Conservation (phyloP, 257 asterid genomes). For the Solanum sejunctum region DNA sequence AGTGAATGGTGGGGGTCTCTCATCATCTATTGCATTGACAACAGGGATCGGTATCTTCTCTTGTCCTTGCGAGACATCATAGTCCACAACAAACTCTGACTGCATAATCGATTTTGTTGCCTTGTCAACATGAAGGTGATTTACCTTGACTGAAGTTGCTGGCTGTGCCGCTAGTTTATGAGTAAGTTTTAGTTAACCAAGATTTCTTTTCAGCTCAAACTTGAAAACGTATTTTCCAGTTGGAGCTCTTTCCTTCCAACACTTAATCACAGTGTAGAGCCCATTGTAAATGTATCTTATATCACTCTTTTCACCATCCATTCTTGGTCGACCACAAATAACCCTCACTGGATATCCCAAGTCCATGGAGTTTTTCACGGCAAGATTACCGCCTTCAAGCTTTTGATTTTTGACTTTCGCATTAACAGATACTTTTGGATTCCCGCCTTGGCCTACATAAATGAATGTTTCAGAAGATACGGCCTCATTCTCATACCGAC, state of each 20-base stretch:
- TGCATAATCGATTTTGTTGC: background rate
- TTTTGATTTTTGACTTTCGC: conserved; percentile 8
- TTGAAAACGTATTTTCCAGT: conserved; percentile 16
- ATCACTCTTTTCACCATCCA: background rate
- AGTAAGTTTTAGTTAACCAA: conserved; percentile 14
- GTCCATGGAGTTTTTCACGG: conserved; percentile 20
- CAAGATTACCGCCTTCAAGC: conserved; percentile 19
- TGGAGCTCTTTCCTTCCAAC: conserved; percentile 13
- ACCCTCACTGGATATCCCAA: conserved; percentile 23
- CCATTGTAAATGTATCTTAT: conserved; percentile 20
- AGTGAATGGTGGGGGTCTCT: conserved; percentile 23
- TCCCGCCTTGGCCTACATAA: conserved; percentile 31
- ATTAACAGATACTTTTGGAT: background rate
- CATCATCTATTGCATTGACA: conserved; percentile 21
- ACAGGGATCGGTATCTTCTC: conserved; percentile 24
- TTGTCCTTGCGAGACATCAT: conserved; percentile 32
- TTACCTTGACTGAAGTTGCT: background rate
- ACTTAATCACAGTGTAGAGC: conserved; percentile 15
- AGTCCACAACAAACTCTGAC: background rate
- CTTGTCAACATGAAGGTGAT: background rate
- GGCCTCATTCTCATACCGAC: conserved; percentile 12
- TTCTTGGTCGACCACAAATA: background rate
- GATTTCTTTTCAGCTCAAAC: conserved; percentile 28
- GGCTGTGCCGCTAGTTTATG: background rate
- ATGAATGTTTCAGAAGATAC: conserved; percentile 7